phyloP scores from a whole-genome alignment of 306 rosid species.

The Sicyos edulis region DNA sequence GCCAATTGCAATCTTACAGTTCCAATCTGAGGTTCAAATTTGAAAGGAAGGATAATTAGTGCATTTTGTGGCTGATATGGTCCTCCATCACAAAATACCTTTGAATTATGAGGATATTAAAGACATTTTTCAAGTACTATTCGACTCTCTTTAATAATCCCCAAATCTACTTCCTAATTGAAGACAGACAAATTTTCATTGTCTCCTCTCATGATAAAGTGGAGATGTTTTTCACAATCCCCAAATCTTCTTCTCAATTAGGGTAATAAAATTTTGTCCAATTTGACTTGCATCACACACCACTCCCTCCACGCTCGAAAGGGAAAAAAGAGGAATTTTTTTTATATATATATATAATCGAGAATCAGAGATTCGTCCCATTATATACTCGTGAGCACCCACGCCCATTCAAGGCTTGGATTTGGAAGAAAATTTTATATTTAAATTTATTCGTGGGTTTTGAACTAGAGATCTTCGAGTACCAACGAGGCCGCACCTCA shows the following conservation, averaged over 20 bases:
- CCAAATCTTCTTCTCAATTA: not conserved
- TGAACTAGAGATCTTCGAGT: too few relatives aligned
- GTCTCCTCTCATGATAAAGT: not conserved
- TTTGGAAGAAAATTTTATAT: too few relatives aligned
- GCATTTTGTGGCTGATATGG: not conserved
- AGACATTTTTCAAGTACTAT: not conserved
- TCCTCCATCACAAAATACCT: not conserved
- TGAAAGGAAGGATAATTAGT: not conserved
- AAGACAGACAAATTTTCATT: not conserved
- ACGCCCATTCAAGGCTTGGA: too few relatives aligned
- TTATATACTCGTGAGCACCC: constrained; percentile 6
- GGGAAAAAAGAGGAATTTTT: not conserved
- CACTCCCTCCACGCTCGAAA: not conserved
- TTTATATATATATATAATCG: not conserved
- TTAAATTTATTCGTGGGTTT: too few relatives aligned
- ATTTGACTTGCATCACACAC: not conserved
- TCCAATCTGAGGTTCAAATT: not conserved
- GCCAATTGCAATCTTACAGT: not conserved
- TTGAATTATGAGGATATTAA: not conserved
- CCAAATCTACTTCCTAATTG: constrained; percentile 3
- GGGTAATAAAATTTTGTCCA: not conserved
- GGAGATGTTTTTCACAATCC: not conserved
- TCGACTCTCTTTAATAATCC: not conserved
- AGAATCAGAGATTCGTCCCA: too few relatives aligned
- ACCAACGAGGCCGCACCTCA: too few relatives aligned